phyloP scores from a whole-genome alignment of 2,329 filamentous ascomycete genomes.

The Paecilomyces formosus region DNA sequence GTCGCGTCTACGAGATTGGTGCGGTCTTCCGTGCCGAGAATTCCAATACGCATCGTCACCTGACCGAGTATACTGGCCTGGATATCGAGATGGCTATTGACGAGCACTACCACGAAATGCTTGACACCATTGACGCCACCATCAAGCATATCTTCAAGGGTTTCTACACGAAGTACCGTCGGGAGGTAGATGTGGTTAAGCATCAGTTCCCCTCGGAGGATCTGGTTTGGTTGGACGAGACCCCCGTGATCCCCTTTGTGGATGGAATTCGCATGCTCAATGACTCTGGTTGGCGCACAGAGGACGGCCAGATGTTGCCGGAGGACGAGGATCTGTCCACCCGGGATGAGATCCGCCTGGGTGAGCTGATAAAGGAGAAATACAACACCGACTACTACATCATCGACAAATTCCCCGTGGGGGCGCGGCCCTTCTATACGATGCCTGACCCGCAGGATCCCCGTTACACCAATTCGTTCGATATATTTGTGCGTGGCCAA shows the following conservation, averaged over 20 bases:
- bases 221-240: slow-evolving; percentile 79
- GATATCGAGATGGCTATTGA: slow-evolving; percentile 91
- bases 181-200: slow-evolving; percentile 72
- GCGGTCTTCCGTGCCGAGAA: slow-evolving; percentile 92
- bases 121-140: slow-evolving; percentile 68
- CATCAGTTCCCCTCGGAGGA: slow-evolving; percentile 80
- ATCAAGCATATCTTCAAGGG: slow-evolving; percentile 73
- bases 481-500: slow-evolving; percentile 89
- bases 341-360: slow-evolving; percentile 77
- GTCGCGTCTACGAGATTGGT: slow-evolving; percentile 80
- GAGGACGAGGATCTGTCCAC: slow-evolving; percentile 76
- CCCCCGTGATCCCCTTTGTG: slow-evolving; percentile 69
- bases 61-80: slow-evolving; percentile 90
- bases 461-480: slow-evolving; percentile 80
- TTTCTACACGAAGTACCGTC: slow-evolving; percentile 60
- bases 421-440: slow-evolving; percentile 83
- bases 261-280: slow-evolving; percentile 77
- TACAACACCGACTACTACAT: slow-evolving; percentile 89
- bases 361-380: slow-evolving; percentile 76
- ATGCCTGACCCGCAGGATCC: slow-evolving; percentile 71
- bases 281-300: slow-evolving; percentile 66
- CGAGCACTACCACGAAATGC: slow-evolving; percentile 80
- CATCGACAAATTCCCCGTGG: slow-evolving; percentile 82
- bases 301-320: slow-evolving; percentile 64
- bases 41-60: slow-evolving; percentile 87